Percentiles rank a stretch among this genome's conserved stretches.
These are phyloP conservation scores for Huntiella moniliformis DNA, from an alignment of 2,329 filamentous ascomycete genomes.

Conservation along the genomic window DNA sequence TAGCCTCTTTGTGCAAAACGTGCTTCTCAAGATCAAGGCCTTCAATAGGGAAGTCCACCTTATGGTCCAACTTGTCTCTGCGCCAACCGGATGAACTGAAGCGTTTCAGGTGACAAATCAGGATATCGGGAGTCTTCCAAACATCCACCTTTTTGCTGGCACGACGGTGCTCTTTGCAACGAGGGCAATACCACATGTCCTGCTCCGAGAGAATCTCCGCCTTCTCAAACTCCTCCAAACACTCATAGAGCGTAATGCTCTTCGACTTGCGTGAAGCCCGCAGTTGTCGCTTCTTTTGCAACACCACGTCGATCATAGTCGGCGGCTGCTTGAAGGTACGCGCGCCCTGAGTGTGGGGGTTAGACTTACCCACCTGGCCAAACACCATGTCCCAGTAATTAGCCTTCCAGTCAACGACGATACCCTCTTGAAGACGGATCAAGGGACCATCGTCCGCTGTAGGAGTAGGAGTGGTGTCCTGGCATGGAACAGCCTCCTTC, in stretches of 20 bases:
- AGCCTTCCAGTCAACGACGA: conserved; percentile 71
- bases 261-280: conserved; percentile 36
- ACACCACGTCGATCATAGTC: conserved; percentile 40
- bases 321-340: conserved; percentile 36
- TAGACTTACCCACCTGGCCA: conserved; percentile 22
- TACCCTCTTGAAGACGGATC: conserved; percentile 62
- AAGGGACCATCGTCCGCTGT: conserved; percentile 38
- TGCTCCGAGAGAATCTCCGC: conserved; percentile 86
- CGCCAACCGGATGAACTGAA: conserved; percentile 73
- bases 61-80: conserved; percentile 76
- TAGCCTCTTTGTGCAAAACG: conserved; percentile 61
- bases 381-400: conserved; percentile 57
- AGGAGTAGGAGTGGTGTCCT: conserved; percentile 20
- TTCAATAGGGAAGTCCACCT: conserved; percentile 81
- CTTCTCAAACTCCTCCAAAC: conserved; percentile 84
- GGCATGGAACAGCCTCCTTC: conserved; percentile 17
- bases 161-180: conserved; percentile 82
- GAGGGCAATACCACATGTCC: conserved; percentile 93
- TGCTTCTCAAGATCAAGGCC: conserved; percentile 65
- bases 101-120: conserved; percentile 87
- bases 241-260: conserved; percentile 74
- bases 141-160: conserved; percentile 94
- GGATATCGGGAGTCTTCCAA: conserved; percentile 89
- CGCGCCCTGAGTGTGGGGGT: conserved; percentile 34
- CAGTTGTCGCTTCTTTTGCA: conserved; percentile 43